Percentiles rank a stretch among this genome's conserved stretches.
Conservation (phyloP, 192 early-diverging fungal genomes). For the Pilaira anomala region DNA sequence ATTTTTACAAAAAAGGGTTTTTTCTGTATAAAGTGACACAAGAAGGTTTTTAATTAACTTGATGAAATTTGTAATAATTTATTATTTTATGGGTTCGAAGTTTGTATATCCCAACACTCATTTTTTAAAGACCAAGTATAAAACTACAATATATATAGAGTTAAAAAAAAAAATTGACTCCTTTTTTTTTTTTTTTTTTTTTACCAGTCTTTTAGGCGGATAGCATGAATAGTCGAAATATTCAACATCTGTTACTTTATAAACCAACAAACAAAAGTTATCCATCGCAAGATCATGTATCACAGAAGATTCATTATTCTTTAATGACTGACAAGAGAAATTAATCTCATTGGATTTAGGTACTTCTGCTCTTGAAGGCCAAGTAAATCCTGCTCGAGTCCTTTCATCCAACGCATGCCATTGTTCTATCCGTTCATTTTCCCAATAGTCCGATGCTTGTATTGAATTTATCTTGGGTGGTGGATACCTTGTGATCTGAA, state of each 20-base stretch:
- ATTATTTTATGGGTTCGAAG: slow-evolving; percentile 6
- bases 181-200: neutral
- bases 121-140: neutral
- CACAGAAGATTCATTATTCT: slow-evolving; percentile 35
- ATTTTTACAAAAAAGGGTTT: too few species aligned
- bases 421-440: slow-evolving; percentile 50
- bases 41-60: too few species aligned
- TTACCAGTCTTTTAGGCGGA: slow-evolving; percentile 53
- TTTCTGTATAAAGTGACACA: too few species aligned
- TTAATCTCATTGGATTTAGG: slow-evolving; percentile 44
- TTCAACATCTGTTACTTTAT: slow-evolving; percentile 61
- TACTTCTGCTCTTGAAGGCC: slow-evolving; percentile 61
- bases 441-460: slow-evolving; percentile 64
- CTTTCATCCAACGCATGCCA: slow-evolving; percentile 56
- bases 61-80: too few species aligned
- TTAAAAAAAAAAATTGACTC: neutral
- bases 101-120: neutral
- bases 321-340: slow-evolving; percentile 58
- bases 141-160: neutral
- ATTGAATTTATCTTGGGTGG: slow-evolving; percentile 48
- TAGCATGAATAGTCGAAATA: slow-evolving; percentile 50
- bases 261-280: slow-evolving; percentile 71
- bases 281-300: slow-evolving; percentile 70
- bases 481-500: slow-evolving; percentile 61
- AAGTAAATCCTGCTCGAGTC: slow-evolving; percentile 65